Base-by-base conservation (phyloP, 257 asterid genomes). In the Asclepias syriaca region DNA sequence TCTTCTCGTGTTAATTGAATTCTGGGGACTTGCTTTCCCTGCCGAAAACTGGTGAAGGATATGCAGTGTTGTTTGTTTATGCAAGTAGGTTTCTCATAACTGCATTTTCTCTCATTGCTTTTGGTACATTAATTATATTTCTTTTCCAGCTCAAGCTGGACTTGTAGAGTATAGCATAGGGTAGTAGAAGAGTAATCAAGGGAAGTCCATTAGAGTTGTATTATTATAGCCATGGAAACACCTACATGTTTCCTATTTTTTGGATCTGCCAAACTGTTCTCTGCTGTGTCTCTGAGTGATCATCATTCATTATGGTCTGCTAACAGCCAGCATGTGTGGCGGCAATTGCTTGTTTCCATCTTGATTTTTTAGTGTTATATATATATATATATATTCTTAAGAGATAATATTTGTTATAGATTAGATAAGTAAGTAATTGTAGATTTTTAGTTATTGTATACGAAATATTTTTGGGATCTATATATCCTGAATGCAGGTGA, bases 1-100 rank as follows among this genome's bases (percentile, higher is more conserved):
- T 76, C 89, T 64, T 79, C 86, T 6, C 61, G 27, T 63, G 69
- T 78, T 71, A 78, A 21, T 40, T 83, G 81, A 82, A 46, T 55
- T 57, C 48, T 57, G 9, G 4, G 4, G 1, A n/a, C 37, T n/a
- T 15, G 3, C 24, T 40, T 21, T 16, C 6, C 46, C 57, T 63
- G 39, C 57, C 27, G 0, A 24, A 24, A 24, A 24, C 27, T 24
- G 27, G 27, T 5, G 34, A 29, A 29, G 34, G 34, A 29, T 3
- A 2, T 34, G 39, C 39, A 34, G 5, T 4, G 39, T 34, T 34
- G 39, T 34, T 34, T 34, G 39, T 34, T 34, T 34, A 67, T 70
- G 71, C 72, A 39, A 21, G 50, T n/a, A 54, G 70, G 14, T 22
- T 22, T 13, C 55, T 22, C 5, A 4, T 19, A 49, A 45, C 60